Evolutionary conservation across 306 rosid genomes (phyloP).

Genomic region (Sicyos baderoa): DNA sequence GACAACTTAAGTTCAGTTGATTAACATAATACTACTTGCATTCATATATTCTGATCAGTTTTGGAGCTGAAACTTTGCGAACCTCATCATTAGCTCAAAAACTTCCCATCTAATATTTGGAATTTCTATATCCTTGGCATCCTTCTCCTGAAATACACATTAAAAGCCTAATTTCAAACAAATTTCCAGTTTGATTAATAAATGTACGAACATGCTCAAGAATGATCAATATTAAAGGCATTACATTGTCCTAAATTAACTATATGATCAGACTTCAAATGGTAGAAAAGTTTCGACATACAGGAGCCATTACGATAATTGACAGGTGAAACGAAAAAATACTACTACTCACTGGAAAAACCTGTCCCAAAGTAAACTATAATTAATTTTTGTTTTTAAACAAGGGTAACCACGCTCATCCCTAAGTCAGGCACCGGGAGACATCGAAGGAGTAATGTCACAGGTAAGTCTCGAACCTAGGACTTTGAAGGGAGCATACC

Average conservation of each 20-base stretch:
- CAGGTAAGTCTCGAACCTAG: no score
- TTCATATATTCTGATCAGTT: background rate
- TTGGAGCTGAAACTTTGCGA: conserved; percentile 18
- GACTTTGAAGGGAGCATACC: no score
- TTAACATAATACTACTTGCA: conserved; percentile 22
- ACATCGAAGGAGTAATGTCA: no score
- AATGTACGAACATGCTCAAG: no score
- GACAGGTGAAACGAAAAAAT: background rate
- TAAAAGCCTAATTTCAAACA: background rate
- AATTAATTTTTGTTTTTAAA: no score
- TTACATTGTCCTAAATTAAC: no score
- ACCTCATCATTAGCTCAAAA: conserved; percentile 99
- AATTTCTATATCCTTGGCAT: conserved; percentile 95
- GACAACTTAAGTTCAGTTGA: conserved; percentile 21
- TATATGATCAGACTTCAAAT: no score
- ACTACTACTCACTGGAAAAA: background rate
- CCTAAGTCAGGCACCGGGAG: no score
- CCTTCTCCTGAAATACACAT: conserved; percentile 70
- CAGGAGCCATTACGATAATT: no score
- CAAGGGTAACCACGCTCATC: no score
- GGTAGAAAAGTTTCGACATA: no score
- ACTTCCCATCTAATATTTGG: conserved; percentile 99
- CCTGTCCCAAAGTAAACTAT: background rate
- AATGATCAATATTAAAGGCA: no score
- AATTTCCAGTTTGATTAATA: conserved; percentile 1